These are phyloP conservation scores for Halophytophthora polymorphica DNA, from an alignment of 352 stramenopile species.

Conservation along the genomic window DNA sequence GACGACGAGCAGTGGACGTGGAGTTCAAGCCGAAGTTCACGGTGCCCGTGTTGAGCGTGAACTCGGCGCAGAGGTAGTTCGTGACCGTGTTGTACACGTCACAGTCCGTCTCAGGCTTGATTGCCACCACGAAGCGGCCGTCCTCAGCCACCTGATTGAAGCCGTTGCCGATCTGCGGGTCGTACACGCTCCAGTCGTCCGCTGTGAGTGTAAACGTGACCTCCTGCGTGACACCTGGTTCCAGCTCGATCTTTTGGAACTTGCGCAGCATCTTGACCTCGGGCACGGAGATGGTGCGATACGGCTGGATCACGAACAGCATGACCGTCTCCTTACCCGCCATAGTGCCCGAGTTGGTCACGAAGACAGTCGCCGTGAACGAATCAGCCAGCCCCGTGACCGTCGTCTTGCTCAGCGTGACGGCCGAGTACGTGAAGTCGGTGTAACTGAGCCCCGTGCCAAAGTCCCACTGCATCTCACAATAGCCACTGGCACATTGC, in stretches of 20 bases:
- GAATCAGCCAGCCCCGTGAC: slow-evolving; percentile 22
- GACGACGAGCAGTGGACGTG: slow-evolving; percentile 14
- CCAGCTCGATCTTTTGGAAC: slow-evolving; percentile 71
- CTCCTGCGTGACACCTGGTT: slow-evolving; percentile 32
- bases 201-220: slow-evolving; percentile 45
- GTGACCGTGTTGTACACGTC: slow-evolving; percentile 47
- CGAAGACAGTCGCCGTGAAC: slow-evolving; percentile 48
- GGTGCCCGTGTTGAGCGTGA: slow-evolving; percentile 38
- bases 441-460: slow-evolving; percentile 71
- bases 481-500: slow-evolving; percentile 41
- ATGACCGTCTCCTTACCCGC: slow-evolving; percentile 74
- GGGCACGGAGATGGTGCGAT: slow-evolving; percentile 54
- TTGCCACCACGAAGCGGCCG: slow-evolving; percentile 62
- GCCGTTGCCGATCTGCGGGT: slow-evolving; percentile 54
- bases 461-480: slow-evolving; percentile 68
- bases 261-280: slow-evolving; percentile 82
- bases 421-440: slow-evolving; percentile 46
- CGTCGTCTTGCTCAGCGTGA: slow-evolving; percentile 39
- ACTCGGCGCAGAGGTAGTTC: slow-evolving; percentile 42
- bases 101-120: slow-evolving; percentile 75
- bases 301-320: slow-evolving; percentile 72
- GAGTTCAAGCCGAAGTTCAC: background rate
- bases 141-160: slow-evolving; percentile 64
- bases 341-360: slow-evolving; percentile 62
- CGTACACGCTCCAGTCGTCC: slow-evolving; percentile 61